Conservation (phyloP, 257 asterid species). For the Ballota nigra region DNA sequence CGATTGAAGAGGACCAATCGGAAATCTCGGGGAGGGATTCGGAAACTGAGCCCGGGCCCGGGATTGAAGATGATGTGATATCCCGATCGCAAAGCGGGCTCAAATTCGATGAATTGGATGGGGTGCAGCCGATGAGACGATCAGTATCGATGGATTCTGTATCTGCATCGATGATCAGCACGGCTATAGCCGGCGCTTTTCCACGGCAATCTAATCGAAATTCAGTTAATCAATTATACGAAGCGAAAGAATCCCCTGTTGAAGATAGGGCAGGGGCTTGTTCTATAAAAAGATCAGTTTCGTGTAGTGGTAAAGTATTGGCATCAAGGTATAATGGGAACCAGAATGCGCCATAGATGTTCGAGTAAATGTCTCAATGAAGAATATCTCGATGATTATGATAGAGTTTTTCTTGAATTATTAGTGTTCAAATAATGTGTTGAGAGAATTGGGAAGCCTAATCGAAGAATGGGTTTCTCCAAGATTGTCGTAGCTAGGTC, state of each 20-base stretch:
- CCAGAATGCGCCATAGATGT: slow-evolving; percentile 17
- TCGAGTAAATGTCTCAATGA: neutral
- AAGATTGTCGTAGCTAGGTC: slow-evolving; percentile 5
- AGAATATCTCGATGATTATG: neutral
- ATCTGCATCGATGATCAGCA: slow-evolving; percentile 34
- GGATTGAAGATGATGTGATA: slow-evolving; percentile 23
- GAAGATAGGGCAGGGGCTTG: slow-evolving; percentile 14
- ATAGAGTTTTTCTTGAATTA: neutral
- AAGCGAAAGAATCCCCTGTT: slow-evolving; percentile 4
- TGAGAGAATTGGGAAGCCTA: slow-evolving; percentile 21
- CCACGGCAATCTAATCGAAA: slow-evolving; percentile 21
- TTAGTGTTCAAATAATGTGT: slow-evolving; percentile 6
- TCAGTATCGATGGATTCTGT: slow-evolving; percentile 54
- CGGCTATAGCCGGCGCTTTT: slow-evolving; percentile 28
- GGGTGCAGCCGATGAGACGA: slow-evolving; percentile 43
- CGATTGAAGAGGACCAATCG: slow-evolving; percentile 23
- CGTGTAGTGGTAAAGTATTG: slow-evolving; percentile 55
- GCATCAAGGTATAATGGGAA: slow-evolving; percentile 31
- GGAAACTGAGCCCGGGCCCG: slow-evolving; percentile 9
- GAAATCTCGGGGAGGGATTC: slow-evolving; percentile 25
- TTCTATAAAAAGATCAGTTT: slow-evolving; percentile 48
- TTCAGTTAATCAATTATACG: slow-evolving; percentile 13
- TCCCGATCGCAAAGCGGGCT: neutral
- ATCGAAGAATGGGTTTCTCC: slow-evolving; percentile 36
- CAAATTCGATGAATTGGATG: slow-evolving; percentile 27